phyloP scores from a whole-genome alignment of 768 basidiomycete species.

The Gloeopeniophorella convolvens region DNA sequence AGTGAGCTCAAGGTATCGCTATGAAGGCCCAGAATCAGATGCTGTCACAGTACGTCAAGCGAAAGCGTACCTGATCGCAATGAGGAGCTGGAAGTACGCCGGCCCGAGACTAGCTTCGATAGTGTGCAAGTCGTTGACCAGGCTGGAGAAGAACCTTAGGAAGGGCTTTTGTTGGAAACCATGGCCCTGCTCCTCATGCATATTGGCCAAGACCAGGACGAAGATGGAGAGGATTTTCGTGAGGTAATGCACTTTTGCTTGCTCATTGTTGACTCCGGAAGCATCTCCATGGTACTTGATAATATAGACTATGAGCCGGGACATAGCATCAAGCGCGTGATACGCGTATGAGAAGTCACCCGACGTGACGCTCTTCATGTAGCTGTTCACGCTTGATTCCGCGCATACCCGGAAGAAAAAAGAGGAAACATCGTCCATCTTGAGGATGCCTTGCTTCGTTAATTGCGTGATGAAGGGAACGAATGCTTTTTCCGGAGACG shows the following conservation, averaged over 20 bases:
- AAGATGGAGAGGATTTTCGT: constrained; percentile 97
- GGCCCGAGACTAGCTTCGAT: constrained; percentile 82
- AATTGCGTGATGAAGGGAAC: constrained; percentile 96
- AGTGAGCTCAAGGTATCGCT: constrained; percentile 95
- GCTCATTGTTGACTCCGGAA: constrained; percentile 84
- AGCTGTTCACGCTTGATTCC: constrained; percentile 88
- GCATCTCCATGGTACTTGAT: constrained; percentile 99
- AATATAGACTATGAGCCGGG: constrained; percentile 91
- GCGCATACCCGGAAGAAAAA: constrained; percentile 99
- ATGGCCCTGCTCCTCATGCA: constrained; percentile 89
- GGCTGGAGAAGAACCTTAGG: constrained; percentile 96
- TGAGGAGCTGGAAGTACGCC: constrained; percentile 83
- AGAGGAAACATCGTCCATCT: constrained; percentile 91
- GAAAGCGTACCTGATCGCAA: constrained; percentile 70
- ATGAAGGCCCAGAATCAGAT: constrained; percentile 1
- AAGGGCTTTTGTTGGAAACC: constrained; percentile 96
- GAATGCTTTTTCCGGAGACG: constrained; percentile 89
- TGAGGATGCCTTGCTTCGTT: constrained; percentile 93
- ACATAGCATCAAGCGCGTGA: constrained; percentile 92
- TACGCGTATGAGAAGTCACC: constrained; percentile 76
- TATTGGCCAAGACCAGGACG: constrained; percentile 89
- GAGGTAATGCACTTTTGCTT: constrained; percentile 93
- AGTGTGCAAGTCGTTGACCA: constrained; percentile 84
- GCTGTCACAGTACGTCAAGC: not conserved
- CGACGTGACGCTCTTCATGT: constrained; percentile 64